phyloP scores from a whole-genome alignment of 257 asterid species.

The Cordia subcordata region DNA sequence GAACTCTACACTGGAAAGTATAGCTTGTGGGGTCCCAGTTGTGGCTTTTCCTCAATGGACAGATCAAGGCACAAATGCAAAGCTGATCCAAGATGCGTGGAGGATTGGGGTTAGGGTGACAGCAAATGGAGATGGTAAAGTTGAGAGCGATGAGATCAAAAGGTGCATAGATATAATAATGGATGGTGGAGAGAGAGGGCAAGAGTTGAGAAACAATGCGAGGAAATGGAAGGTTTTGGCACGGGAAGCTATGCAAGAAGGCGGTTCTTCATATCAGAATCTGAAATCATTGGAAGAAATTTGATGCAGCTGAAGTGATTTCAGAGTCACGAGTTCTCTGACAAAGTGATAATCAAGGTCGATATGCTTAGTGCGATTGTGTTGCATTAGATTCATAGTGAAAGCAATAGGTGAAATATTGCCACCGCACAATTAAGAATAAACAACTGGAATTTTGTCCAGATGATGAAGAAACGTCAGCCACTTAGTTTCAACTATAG shows the following conservation, averaged over 20 bases:
- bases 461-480: too few species aligned
- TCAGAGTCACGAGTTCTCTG: too few species aligned
- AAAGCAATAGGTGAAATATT: too few species aligned
- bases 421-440: too few species aligned
- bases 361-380: too few species aligned
- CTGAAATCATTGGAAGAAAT: conserved; percentile 17
- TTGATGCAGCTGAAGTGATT: too few species aligned
- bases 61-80: conserved; percentile 32
- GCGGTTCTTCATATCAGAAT: conserved; percentile 21
- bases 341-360: too few species aligned
- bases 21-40: conserved; percentile 17
- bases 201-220: conserved; percentile 16
- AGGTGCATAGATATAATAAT: conserved; percentile 23
- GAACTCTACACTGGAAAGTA: conserved; percentile 30
- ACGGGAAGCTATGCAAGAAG: conserved; percentile 18
- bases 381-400: too few species aligned
- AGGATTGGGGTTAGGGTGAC: conserved; percentile 20
- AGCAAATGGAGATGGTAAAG: conserved; percentile 13
- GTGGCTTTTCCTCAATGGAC: conserved; percentile 30
- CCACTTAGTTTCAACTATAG: too few species aligned
- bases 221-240: conserved; percentile 25
- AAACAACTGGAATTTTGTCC: too few species aligned
- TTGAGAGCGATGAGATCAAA: conserved; percentile 19
- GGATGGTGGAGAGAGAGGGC: conserved; percentile 11
- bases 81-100: conserved; percentile 26